Evolutionary conservation across 495 filamentous ascomycete genomes (phyloP).

Genomic region (Parachaetomium inaequale): DNA sequence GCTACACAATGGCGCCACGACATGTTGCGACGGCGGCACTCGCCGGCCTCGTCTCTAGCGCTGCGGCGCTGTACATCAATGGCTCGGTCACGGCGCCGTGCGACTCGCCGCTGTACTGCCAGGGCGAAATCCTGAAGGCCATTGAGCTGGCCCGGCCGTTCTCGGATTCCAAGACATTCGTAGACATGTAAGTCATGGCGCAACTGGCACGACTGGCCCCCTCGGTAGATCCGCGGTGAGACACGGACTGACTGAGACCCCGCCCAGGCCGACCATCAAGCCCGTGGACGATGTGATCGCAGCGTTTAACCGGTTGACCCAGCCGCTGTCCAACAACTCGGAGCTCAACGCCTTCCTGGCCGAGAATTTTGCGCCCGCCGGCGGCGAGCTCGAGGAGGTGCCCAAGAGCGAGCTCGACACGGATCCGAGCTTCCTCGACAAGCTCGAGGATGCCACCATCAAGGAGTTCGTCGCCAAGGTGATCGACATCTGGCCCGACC

Average conservation of each 20-base stretch:
- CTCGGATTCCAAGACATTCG: slow-evolving; percentile 50
- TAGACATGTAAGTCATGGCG: slow-evolving; percentile 45
- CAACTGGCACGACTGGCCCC: background rate
- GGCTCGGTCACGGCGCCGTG: slow-evolving; percentile 47
- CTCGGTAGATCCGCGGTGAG: background rate
- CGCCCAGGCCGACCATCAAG: slow-evolving; percentile 41
- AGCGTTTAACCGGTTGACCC: slow-evolving; percentile 41
- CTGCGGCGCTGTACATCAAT: slow-evolving; percentile 42
- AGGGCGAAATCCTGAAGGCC: slow-evolving; percentile 45
- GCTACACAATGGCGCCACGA: slow-evolving; percentile 22
- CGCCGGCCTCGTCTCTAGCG: slow-evolving; percentile 23
- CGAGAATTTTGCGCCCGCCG: slow-evolving; percentile 45
- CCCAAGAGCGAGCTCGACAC: slow-evolving; percentile 38
- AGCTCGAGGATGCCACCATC: slow-evolving; percentile 41
- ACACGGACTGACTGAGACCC: slow-evolving; percentile 4
- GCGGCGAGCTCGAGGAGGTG: slow-evolving; percentile 46
- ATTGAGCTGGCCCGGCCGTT: slow-evolving; percentile 49
- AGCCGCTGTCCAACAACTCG: slow-evolving; percentile 47
- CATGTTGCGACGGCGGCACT: slow-evolving; percentile 21
- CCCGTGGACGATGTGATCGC: slow-evolving; percentile 45
- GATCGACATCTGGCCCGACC: slow-evolving; percentile 51
- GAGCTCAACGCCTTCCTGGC: slow-evolving; percentile 45
- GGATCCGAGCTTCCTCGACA: slow-evolving; percentile 42
- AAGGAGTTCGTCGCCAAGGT: slow-evolving; percentile 47
- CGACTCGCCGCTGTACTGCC: slow-evolving; percentile 50